These are phyloP conservation scores for Pseudoneurospora amorphoporcata DNA, from an alignment of 495 filamentous ascomycete species.

Conservation along the genomic window DNA sequence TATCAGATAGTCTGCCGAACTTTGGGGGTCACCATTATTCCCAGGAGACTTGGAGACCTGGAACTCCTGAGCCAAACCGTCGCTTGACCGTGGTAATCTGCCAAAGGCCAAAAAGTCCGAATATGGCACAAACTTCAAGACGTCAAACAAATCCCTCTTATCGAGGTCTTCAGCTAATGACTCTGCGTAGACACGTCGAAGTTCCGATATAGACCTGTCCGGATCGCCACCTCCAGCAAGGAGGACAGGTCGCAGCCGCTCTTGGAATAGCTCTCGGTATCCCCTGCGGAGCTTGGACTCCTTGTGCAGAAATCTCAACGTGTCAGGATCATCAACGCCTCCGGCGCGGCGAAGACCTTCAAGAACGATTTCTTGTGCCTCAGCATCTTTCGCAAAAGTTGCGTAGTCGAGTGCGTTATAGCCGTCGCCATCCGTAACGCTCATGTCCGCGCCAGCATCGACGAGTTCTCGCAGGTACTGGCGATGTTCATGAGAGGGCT, in stretches of 20 bases:
- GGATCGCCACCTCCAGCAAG: background rate
- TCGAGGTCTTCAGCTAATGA: constrained; percentile 2
- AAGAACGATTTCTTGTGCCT: constrained; percentile 10
- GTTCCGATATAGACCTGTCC: background rate
- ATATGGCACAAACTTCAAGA: constrained; percentile 2
- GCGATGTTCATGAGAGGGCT: constrained; percentile 21
- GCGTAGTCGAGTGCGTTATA: constrained; percentile 25
- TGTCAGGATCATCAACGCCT: background rate
- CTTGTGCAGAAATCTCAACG: background rate
- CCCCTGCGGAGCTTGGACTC: constrained; percentile 17
- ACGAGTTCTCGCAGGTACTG: constrained; percentile 17
- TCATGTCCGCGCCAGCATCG: constrained; percentile 18
- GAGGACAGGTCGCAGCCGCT: constrained; percentile 17
- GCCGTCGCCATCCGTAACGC: constrained; percentile 16
- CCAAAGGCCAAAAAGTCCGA: constrained; percentile 11
- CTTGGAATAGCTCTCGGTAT: constrained; percentile 25
- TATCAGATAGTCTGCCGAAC: constrained; percentile 8
- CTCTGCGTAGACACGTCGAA: constrained; percentile 13
- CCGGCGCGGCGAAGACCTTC: constrained; percentile 8
- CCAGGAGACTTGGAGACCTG: background rate
- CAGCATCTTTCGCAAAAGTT: constrained; percentile 11
- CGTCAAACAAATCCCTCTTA: background rate
- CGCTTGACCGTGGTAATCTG: constrained; percentile 11
- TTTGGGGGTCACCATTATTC: background rate
- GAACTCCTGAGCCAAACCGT: constrained; percentile 5